These are phyloP conservation scores for Letharia lupina DNA, from an alignment of 495 filamentous ascomycete genomes.

Conservation along the genomic window DNA sequence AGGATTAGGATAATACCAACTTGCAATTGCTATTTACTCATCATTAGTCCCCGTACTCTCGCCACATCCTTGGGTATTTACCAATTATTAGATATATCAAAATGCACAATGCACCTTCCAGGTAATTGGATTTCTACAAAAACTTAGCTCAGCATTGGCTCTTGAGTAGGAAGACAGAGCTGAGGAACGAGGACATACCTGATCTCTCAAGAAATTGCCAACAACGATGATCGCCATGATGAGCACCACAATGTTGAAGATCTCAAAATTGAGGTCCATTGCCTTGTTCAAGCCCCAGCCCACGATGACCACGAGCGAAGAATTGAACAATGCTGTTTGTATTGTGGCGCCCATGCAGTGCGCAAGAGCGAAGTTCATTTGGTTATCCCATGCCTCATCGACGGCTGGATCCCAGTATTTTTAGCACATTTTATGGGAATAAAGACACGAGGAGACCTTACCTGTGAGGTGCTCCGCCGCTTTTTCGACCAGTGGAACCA, in stretches of 20 bases:
- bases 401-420: conserved; percentile 40
- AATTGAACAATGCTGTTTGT: conserved; percentile 85
- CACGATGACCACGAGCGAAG: conserved; percentile 72
- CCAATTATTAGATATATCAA: conserved; percentile 48
- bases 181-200: conserved; percentile 21
- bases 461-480: conserved; percentile 75
- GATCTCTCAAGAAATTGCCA: conserved; percentile 70
- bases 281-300: conserved; percentile 66
- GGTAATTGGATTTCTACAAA: conserved; percentile 57
- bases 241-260: conserved; percentile 83
- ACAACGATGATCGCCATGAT: conserved; percentile 81
- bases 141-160: background rate
- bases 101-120: conserved; percentile 71
- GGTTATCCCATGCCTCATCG: conserved; percentile 84
- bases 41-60: background rate
- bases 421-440: background rate
- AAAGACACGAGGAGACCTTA: background rate
- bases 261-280: conserved; percentile 79
- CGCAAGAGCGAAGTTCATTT: conserved; percentile 84
- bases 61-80: conserved; percentile 20
- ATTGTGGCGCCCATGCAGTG: conserved; percentile 83
- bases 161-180: background rate
- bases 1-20: conserved; percentile 21
- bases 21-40: conserved; percentile 16
- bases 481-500: conserved; percentile 83